Evolutionary conservation across 805 yeast species (phyloP).

Genomic region (Myxozyma udenii): DNA sequence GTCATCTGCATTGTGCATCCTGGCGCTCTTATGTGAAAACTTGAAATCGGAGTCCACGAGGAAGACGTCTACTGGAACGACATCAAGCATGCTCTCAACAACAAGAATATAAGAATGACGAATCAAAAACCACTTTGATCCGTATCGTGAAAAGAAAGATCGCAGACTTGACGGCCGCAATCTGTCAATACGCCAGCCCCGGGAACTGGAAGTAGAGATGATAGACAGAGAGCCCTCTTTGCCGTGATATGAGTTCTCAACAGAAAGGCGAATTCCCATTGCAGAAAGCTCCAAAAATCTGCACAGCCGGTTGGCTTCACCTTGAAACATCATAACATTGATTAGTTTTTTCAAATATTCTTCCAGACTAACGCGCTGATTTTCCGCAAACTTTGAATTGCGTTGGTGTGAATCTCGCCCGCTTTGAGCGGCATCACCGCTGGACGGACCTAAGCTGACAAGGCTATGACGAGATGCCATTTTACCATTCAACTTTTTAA

Average conservation of each 20-base stretch:
- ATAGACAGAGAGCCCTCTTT: conserved; percentile 84
- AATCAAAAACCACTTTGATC: conserved; percentile 87
- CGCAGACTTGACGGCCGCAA: conserved; percentile 71
- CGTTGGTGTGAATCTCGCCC: conserved; percentile 1
- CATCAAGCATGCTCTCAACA: conserved; percentile 80
- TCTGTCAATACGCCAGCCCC: conserved; percentile 96
- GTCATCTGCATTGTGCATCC: conserved; percentile 3
- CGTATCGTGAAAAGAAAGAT: conserved; percentile 86
- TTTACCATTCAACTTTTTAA: neutral
- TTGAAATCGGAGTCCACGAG: conserved; percentile 76
- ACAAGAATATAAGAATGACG: conserved; percentile 81
- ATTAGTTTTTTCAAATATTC: conserved; percentile 64
- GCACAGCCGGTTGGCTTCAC: conserved; percentile 78
- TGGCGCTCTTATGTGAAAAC: conserved; percentile 40
- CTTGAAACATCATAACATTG: conserved; percentile 58
- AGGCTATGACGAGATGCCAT: conserved; percentile 6
- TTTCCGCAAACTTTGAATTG: conserved; percentile 18
- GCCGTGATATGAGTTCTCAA: conserved; percentile 77
- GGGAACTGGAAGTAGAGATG: conserved; percentile 77
- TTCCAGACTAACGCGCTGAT: conserved; percentile 48
- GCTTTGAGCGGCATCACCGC: neutral
- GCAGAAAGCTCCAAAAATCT: conserved; percentile 90
- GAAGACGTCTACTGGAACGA: conserved; percentile 88
- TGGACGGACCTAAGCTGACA: conserved; percentile 1
- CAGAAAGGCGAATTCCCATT: conserved; percentile 73